These are phyloP conservation scores for Oxyria digyna DNA, from an alignment of 148 eudicot species.

Conservation along the genomic window DNA sequence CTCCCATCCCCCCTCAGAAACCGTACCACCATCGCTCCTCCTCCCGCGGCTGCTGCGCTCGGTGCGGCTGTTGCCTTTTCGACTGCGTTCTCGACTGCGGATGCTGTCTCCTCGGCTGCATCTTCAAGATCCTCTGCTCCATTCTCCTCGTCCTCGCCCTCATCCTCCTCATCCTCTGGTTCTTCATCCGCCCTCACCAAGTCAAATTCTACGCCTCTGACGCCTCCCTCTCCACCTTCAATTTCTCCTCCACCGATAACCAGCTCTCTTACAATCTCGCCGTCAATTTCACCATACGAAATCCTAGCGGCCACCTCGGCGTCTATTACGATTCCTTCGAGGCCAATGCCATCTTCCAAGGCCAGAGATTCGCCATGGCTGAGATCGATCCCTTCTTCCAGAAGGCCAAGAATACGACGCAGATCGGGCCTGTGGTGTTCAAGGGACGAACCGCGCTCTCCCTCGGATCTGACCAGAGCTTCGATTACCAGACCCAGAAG, in stretches of 20 bases:
- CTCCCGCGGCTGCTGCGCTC: constrained; percentile 12
- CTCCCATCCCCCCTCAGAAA: constrained; percentile 13
- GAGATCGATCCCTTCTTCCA: constrained; percentile 27
- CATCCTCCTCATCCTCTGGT: constrained; percentile 13
- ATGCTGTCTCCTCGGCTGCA: constrained; percentile 21
- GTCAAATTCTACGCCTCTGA: constrained; percentile 8
- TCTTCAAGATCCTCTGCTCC: constrained; percentile 22
- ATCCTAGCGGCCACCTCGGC: constrained; percentile 58
- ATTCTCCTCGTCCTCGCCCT: constrained; percentile 13
- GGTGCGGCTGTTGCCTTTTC: constrained; percentile 14
- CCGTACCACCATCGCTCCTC: constrained; percentile 12
- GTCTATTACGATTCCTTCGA: constrained; percentile 52
- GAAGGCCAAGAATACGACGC: constrained; percentile 30
- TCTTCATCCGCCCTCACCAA: constrained; percentile 11
- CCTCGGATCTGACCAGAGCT: constrained; percentile 11
- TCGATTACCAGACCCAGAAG: constrained; percentile 17
- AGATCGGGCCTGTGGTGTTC: constrained; percentile 17
- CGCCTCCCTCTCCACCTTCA: constrained; percentile 11
- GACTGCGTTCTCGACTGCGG: constrained; percentile 16
- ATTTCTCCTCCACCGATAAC: constrained; percentile 17
- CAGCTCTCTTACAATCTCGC: constrained; percentile 49
- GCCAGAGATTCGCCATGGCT: constrained; percentile 20
- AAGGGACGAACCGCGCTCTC: constrained; percentile 21
- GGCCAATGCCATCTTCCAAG: constrained; percentile 32
- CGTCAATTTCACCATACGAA: constrained; percentile 47